Evolutionary conservation across 2,329 filamentous ascomycete genomes (phyloP), one percentile per base, ranked within the genome.

Genomic region (Ophiostoma piceae): DNA sequence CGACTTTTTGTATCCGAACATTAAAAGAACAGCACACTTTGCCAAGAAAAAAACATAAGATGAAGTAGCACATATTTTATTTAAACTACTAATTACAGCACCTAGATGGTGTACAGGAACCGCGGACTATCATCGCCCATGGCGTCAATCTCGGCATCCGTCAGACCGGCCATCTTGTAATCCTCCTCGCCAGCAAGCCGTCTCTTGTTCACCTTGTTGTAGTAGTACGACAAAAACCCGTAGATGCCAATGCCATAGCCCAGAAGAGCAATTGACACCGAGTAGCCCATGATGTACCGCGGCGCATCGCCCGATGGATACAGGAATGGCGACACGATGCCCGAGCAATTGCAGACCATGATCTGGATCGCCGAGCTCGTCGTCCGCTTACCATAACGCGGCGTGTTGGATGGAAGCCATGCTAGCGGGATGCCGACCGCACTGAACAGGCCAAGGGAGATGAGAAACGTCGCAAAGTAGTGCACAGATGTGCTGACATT

Each of bases 301-400:
- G 70, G 70, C 57, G 68, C 65, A 35, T 68, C 57, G 19, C 22
- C 8, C 19, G 64, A 47, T 5, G 54, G 65, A 9, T 69, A 71
- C 14, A 72, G 26, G 22, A 69, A 70, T 14, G 69, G 54, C 29
- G 67, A 62, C 16, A 68, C 67, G n/a, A 68, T 68, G n/a, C 72
- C 71, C 16, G 69, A 67, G 16, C 51, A 68, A 67, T 73, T 73
- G 54, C 71, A 69, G 2, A 73, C 54, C 35, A 71, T 71, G 51
- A 69, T 67, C 66, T 71, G 71, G 35, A 72, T 68, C 16, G 71
- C 71, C 32, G 70, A 71, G 19, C 70, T 70, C 26, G 70, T 71
- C 22, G 73, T 90, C 41, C 91, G 82, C 77, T 93, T 94, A 11
- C 90, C 90, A 73, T 92, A 94, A 8, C 91, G 83, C 1, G 91